Conservation (phyloP, 176 grass and related monocot genomes). For the Carex myosuroides region DNA sequence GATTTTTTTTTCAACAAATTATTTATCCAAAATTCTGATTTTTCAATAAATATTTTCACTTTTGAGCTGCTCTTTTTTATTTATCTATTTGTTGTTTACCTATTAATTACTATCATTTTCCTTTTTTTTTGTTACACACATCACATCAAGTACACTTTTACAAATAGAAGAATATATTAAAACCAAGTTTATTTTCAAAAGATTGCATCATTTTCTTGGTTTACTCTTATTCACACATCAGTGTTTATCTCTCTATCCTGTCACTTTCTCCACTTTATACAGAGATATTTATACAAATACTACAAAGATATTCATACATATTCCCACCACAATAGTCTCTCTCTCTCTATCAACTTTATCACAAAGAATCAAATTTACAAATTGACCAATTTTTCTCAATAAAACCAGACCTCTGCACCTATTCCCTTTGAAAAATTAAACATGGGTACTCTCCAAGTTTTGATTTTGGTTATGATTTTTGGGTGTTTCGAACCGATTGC, state of each 20-base stretch:
- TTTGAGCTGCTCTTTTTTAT: not conserved
- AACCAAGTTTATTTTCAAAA: constrained; percentile 1
- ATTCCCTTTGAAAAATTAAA: not conserved
- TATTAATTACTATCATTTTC: not conserved
- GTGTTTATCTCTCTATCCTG: constrained; percentile 15
- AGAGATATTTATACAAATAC: not conserved
- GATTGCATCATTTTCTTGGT: not conserved
- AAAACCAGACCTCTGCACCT: not conserved
- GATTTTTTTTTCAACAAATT: no score
- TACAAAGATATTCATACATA: not conserved
- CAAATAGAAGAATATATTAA: not conserved
- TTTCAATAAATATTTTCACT: no score
- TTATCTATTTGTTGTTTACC: not conserved
- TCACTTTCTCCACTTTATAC: constrained; percentile 6
- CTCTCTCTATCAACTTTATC: constrained; percentile 9
- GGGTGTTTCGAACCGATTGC: not conserved
- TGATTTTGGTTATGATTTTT: not conserved
- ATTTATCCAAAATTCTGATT: no score
- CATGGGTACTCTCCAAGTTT: not conserved
- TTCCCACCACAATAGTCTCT: not conserved
- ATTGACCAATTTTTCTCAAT: not conserved
- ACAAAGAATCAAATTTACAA: not conserved
- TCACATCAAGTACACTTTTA: constrained; percentile 9
- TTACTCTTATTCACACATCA: constrained; percentile 15
- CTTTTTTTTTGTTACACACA: not conserved